Evolutionary conservation across 305 asterid genomes (phyloP), one percentile per base, ranked within the genome.

Genomic region (Fraxinus ornus): DNA sequence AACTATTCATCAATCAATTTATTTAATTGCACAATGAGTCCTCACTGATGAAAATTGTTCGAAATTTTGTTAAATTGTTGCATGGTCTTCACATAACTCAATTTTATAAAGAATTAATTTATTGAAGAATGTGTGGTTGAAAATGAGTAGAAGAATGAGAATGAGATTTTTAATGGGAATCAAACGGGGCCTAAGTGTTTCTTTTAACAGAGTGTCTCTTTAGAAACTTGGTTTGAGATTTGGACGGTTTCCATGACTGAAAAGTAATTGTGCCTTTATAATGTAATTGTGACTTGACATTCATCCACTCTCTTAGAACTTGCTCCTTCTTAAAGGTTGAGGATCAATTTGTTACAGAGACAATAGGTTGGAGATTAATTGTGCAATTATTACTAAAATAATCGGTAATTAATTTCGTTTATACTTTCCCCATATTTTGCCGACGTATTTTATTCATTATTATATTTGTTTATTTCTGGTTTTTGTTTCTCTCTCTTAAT

Each of bases 391-490:
- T 3, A 6, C 21, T 15, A 5, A 57, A 57, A 19, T 1, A n/a
- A 5, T 19, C 12, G 21, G 4, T 57, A 57, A 19, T 19, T 41
- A 39, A 79, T 57, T 86, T 70, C 82, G 83, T 76, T 22, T 78
- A 12, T 19, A 64, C 62, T 82, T 86, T 75, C 71, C 55, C 44
- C 21, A 74, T 74, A 83, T 83, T 81, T 84, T n/a, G 90, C 93
- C 93, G 94, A 91, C 89, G 82, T 83, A 83, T 33, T 82, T 79
- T 84, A 78, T 75, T 85, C 60, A 47, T 71, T 85, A 44, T 71
- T 70, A 19, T 78, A 81, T 79, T 21, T 70, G 36, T 83, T 44
- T 44, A 44, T 44, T 44, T 44, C 55, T 44, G 55, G 55, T 13
- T 44, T 44, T 44, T 44, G 55, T 44, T 44, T 44, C 86, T 84